phyloP scores from a whole-genome alignment of 495 filamentous ascomycete species.

The Lichina pygmaea region DNA sequence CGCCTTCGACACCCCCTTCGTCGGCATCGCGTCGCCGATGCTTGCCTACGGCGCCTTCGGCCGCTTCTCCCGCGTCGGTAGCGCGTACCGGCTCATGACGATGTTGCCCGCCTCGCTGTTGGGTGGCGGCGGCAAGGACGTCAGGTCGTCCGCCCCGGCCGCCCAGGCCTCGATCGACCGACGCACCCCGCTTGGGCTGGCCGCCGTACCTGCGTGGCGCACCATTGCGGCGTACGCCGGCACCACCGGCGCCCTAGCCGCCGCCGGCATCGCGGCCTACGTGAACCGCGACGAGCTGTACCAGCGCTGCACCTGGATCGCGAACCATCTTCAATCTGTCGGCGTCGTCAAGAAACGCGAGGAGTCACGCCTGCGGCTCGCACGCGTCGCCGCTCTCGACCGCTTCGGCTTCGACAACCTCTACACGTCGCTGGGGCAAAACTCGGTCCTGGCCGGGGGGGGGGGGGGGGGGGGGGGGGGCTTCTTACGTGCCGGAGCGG shows the following conservation, averaged over 20 bases:
- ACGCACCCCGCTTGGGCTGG: not conserved
- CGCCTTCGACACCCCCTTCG: conserved; percentile 84
- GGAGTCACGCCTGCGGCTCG: conserved; percentile 43
- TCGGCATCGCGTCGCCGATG: conserved; percentile 70
- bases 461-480: too few relatives aligned
- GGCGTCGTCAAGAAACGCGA: conserved; percentile 54
- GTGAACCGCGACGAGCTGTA: conserved; percentile 53
- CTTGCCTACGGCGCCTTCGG: conserved; percentile 70
- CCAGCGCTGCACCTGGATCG: conserved; percentile 48
- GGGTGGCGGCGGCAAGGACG: conserved; percentile 15
- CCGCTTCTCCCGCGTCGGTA: conserved; percentile 45
- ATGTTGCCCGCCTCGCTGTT: conserved; percentile 34
- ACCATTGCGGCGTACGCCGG: conserved; percentile 61
- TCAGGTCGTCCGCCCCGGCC: not conserved
- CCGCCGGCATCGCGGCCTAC: conserved; percentile 66
- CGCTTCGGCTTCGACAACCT: conserved; percentile 39
- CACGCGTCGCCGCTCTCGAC: conserved; percentile 25
- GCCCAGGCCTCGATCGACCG: not conserved
- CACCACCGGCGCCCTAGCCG: conserved; percentile 51
- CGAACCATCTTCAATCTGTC: conserved; percentile 84
- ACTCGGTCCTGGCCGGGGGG: conserved; percentile 13
- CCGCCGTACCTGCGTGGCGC: conserved; percentile 26
- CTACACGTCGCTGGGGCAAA: conserved; percentile 56
- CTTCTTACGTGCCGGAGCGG: conserved; percentile 20
- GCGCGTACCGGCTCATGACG: conserved; percentile 38